Evolutionary conservation across 257 asterid species (phyloP).

Genomic region (Salvia hispanica): DNA sequence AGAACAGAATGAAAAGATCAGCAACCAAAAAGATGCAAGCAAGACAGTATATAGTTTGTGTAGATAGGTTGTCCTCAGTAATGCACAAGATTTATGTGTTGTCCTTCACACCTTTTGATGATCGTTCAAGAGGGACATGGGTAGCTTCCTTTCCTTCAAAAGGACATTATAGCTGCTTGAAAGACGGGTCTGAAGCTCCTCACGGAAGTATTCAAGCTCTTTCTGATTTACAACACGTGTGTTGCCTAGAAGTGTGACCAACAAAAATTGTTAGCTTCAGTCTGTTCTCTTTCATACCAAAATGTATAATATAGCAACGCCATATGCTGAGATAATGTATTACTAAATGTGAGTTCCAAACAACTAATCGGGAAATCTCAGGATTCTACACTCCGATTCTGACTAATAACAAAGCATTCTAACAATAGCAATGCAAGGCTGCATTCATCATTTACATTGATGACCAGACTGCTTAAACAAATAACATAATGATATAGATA

Average conservation of each 20-base stretch:
- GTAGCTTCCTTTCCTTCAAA: constrained; percentile 87
- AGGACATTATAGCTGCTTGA: constrained; percentile 83
- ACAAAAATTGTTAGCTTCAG: not conserved
- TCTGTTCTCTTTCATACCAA: not conserved
- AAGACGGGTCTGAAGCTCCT: constrained; percentile 72
- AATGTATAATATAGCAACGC: not conserved
- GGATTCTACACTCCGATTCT: not conserved
- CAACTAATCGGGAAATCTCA: not conserved
- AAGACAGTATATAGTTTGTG: not conserved
- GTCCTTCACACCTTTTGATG: constrained; percentile 70
- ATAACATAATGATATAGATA: not conserved
- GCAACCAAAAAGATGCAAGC: constrained; percentile 11
- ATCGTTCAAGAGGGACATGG: constrained; percentile 86
- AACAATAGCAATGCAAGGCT: not conserved
- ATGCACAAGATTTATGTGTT: constrained; percentile 8
- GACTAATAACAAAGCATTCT: not conserved
- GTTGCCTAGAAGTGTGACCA: constrained; percentile 52
- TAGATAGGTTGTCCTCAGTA: not conserved
- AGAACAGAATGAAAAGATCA: constrained; percentile 16
- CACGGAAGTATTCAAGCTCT: constrained; percentile 81
- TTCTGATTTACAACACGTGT: constrained; percentile 86
- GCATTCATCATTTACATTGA: not conserved
- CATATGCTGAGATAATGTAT: not conserved
- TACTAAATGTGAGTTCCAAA: not conserved
- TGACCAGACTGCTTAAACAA: not conserved